A percentile compares a stretch with the other conserved stretches of the same genome.
phyloP scores from a whole-genome alignment of 2,329 filamentous ascomycete species.

The Xylariales sp. region DNA sequence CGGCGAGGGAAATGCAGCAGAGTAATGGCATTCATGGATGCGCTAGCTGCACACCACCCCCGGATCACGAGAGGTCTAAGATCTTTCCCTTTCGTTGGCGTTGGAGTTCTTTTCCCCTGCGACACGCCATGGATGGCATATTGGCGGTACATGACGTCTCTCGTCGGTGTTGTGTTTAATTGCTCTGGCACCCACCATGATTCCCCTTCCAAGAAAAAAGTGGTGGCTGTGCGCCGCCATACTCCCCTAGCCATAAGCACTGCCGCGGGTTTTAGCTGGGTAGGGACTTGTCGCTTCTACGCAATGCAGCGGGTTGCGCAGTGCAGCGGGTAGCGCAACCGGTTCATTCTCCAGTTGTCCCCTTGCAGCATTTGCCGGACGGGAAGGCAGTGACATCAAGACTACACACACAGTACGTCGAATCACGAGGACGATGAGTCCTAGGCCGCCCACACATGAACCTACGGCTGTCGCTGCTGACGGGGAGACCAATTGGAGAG shows the following conservation, averaged over 20 bases:
- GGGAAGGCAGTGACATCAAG: slow-evolving; percentile 4
- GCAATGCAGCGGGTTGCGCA: neutral
- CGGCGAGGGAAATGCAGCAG: too few species aligned
- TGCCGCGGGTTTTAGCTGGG: neutral
- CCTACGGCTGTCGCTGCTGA: neutral
- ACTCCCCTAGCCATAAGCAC: neutral
- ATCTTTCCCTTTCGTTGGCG: too few species aligned
- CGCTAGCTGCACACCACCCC: too few species aligned
- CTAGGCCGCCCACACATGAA: slow-evolving; percentile 2
- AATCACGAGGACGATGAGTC: slow-evolving; percentile 4
- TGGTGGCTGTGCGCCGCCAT: neutral
- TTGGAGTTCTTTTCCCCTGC: too few species aligned
- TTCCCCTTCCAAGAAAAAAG: too few species aligned
- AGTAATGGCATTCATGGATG: too few species aligned
- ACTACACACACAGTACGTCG: neutral
- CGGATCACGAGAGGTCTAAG: too few species aligned
- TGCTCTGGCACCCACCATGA: too few species aligned
- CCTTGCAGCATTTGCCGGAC: slow-evolving; percentile 1
- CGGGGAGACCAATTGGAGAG: neutral
- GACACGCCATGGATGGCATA: too few species aligned
- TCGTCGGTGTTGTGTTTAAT: too few species aligned
- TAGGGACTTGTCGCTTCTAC: neutral
- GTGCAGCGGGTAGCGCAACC: neutral
- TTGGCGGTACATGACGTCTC: too few species aligned
- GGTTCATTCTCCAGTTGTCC: neutral